Percentiles rank a stretch among this genome's conserved stretches.
Conservation (phyloP, 306 rosid genomes). For the Citrullus mucosospermus region DNA sequence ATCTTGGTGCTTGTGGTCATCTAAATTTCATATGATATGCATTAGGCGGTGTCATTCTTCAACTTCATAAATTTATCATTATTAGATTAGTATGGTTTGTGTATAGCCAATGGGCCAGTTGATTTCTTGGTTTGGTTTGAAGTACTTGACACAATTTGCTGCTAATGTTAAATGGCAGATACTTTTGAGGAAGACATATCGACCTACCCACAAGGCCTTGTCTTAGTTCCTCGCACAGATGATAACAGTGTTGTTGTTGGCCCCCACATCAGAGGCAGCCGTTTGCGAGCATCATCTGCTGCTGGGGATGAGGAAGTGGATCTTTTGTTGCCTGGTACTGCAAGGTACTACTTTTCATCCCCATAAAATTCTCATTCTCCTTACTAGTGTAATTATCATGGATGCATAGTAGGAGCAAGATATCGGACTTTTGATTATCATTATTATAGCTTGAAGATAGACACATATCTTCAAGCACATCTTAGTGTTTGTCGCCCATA, state of each 20-base stretch:
- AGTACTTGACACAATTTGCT: neutral
- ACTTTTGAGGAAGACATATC: constrained; percentile 69
- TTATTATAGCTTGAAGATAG: neutral
- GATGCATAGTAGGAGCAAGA: neutral
- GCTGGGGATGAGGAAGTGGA: constrained; percentile 94
- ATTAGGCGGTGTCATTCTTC: neutral
- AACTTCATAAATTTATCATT: no score
- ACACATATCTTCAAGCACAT: neutral
- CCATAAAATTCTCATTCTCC: neutral
- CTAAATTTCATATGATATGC: neutral
- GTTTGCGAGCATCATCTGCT: constrained; percentile 84
- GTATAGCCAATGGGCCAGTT: neutral
- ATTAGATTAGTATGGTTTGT: neutral
- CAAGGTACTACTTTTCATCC: constrained; percentile 51
- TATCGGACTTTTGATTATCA: neutral
- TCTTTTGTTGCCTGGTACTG: constrained; percentile 94
- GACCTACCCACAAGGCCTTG: constrained; percentile 87
- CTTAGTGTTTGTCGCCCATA: neutral
- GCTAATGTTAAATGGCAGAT: constrained; percentile 41
- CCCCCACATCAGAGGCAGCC: constrained; percentile 84
- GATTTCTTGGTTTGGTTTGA: neutral
- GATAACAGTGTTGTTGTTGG: constrained; percentile 73
- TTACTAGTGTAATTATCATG: neutral
- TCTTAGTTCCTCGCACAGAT: constrained; percentile 79
- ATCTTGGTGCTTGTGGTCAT: neutral